Evolutionary conservation across 1,139 yeast genomes (phyloP).

Genomic region (Hyphopichia khmerensis): DNA sequence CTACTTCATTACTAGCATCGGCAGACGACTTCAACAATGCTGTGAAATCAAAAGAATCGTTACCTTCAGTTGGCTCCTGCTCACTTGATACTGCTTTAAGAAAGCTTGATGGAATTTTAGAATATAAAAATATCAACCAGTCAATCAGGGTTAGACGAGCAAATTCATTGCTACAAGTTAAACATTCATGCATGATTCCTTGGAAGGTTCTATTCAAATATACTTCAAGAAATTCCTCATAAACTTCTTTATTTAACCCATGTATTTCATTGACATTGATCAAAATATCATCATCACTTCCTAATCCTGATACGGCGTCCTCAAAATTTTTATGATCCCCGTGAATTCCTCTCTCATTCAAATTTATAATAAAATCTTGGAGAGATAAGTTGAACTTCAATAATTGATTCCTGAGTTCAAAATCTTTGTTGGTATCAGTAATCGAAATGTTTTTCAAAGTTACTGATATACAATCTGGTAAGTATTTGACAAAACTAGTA

Average conservation of each 20-base stretch:
- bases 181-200: conserved; percentile 37
- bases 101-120: conserved; percentile 64
- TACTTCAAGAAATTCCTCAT: conserved; percentile 41
- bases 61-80: conserved; percentile 9
- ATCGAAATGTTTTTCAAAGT: conserved; percentile 38
- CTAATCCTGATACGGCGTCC: conserved; percentile 1
- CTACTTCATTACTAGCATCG: conserved; percentile 84
- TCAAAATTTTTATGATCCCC: conserved; percentile 5
- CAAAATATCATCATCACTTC: conserved; percentile 5
- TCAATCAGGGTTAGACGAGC: conserved; percentile 85
- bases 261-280: conserved; percentile 17
- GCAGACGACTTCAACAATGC: conserved; percentile 78
- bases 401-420: conserved; percentile 38
- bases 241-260: conserved; percentile 40
- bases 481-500: conserved; percentile 63
- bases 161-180: conserved; percentile 56
- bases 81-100: conserved; percentile 41
- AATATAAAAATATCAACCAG: conserved; percentile 85
- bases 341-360: conserved; percentile 21
- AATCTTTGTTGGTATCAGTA: conserved; percentile 39
- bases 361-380: conserved; percentile 31
- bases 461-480: conserved; percentile 43
- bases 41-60: conserved; percentile 55
- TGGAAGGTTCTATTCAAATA: conserved; percentile 36
- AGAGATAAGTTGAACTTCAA: conserved; percentile 35